Base-by-base conservation (phyloP, 331 rosid genomes). In the Acacia pycnantha region DNA sequence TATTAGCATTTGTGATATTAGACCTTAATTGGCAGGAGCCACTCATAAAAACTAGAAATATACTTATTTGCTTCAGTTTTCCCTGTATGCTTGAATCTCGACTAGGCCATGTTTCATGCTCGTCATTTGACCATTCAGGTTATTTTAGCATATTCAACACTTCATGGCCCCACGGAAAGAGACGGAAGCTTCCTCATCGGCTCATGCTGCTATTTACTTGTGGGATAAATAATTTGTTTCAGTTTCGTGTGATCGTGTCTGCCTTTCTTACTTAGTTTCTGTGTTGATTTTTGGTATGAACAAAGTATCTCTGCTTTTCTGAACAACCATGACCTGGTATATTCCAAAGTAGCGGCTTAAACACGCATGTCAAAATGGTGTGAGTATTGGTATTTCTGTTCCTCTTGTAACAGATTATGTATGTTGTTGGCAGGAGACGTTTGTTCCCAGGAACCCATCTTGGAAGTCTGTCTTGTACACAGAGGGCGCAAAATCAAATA, bases 351-450 rank as follows among this genome's bases (percentile, higher is more conserved):
- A 47, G 44, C 74, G 68, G 70, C 24, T 24, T 71, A 29, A 31
- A n/a, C 62, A 24, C 11, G 31, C 53, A 62, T 50, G 35, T 21
- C 50, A 37, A 27, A 13, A 18, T 18, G 70, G 19, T n/a, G 8
- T 12, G 15, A 64, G 68, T 73, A 48, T 46, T 48, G 27, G 27
- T 27, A 0, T 48, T 27, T 59, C 0, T 68, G 21, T 24, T 46
- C 21, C 21, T 71, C 4, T 4, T 56, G 58, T 79, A n/a, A 80
- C 70, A 11, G 10, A 64, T 65, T 37, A 37, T 37, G 41, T 27
- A 41, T 83, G 77, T 41, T 84, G 46, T 73, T 79, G 53, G 89
- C 92, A 94, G 96, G 97, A 92, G 77, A 92, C 96, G 16, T 92
- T 94, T 86, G 89, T 94, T 82, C 92, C 91, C 0, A 76, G 84